A percentile compares a stretch with the other conserved stretches of the same genome.
Evolutionary conservation across 192 early-diverging fungal genomes (phyloP).

Genomic region (Mycoemilia scoparia): DNA sequence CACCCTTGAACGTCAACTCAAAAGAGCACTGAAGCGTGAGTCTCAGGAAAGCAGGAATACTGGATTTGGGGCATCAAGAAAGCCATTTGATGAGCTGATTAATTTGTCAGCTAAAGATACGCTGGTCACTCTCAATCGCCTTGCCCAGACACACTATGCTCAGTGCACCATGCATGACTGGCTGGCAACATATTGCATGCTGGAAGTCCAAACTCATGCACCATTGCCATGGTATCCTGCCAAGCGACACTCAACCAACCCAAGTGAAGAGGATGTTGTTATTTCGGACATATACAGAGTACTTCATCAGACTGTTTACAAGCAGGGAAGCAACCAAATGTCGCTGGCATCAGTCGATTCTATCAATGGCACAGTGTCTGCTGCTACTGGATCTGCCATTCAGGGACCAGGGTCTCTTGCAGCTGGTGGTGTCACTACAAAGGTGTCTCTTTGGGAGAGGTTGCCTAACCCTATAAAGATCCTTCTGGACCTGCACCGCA

Average conservation of each 20-base stretch:
- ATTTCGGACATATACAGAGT: constrained; percentile 47
- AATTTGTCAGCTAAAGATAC: constrained; percentile 12
- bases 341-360: too few relatives aligned
- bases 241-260: constrained; percentile 20
- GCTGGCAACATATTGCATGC: constrained; percentile 24
- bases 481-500: constrained; percentile 43
- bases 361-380: too few relatives aligned
- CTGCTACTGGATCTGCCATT: not conserved
- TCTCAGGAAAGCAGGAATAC: constrained; percentile 5
- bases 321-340: constrained; percentile 6
- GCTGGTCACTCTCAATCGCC: constrained; percentile 18
- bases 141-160: constrained; percentile 28
- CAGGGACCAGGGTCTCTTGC: constrained; percentile 4
- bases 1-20: constrained; percentile 15
- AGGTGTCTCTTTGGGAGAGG: constrained; percentile 32
- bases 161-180: constrained; percentile 29
- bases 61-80: constrained; percentile 6
- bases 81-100: constrained; percentile 15
- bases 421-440: constrained; percentile 14
- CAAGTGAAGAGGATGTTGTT: constrained; percentile 36
- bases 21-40: constrained; percentile 14
- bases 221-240: constrained; percentile 30
- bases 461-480: constrained; percentile 47
- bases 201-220: constrained; percentile 27
- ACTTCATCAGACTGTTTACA: constrained; percentile 34